These are phyloP conservation scores for Pseudocercospora fijiensis DNA, from an alignment of 2,329 filamentous ascomycete species.

Conservation along the genomic window DNA sequence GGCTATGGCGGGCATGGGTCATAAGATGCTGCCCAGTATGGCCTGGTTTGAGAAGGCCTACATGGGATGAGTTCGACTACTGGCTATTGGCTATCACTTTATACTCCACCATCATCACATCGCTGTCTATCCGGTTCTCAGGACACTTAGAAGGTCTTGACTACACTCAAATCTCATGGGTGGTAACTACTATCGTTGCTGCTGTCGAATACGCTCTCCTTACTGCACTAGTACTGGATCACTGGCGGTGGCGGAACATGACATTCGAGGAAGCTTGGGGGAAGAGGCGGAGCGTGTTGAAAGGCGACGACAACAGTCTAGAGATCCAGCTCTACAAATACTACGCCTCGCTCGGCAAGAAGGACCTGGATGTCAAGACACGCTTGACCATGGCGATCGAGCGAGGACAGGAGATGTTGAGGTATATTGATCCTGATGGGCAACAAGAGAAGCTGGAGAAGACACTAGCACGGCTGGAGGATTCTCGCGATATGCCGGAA, in stretches of 20 bases:
- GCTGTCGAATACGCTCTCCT: not conserved
- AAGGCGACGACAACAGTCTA: not conserved
- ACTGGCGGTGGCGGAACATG: not conserved
- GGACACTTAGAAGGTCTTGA: not conserved
- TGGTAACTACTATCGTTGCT: not conserved
- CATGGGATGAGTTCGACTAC: not conserved
- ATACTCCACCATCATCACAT: not conserved
- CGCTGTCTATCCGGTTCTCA: not conserved
- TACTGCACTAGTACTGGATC: not conserved
- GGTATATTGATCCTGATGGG: not conserved
- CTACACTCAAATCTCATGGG: not conserved
- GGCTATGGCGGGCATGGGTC: not conserved
- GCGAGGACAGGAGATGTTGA: not conserved
- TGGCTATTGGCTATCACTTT: not conserved
- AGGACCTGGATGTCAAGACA: not conserved
- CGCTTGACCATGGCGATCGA: not conserved
- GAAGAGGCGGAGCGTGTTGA: not conserved
- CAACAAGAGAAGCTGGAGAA: not conserved
- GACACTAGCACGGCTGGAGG: not conserved
- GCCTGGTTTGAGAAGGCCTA: no score
- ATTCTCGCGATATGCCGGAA: not conserved
- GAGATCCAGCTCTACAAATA: not conserved
- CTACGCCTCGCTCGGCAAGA: not conserved
- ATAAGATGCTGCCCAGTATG: not conserved
- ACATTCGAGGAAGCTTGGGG: not conserved